Evolutionary conservation across 2,329 filamentous ascomycete species (phyloP).

Genomic region (Gaeumannomyces tritici): DNA sequence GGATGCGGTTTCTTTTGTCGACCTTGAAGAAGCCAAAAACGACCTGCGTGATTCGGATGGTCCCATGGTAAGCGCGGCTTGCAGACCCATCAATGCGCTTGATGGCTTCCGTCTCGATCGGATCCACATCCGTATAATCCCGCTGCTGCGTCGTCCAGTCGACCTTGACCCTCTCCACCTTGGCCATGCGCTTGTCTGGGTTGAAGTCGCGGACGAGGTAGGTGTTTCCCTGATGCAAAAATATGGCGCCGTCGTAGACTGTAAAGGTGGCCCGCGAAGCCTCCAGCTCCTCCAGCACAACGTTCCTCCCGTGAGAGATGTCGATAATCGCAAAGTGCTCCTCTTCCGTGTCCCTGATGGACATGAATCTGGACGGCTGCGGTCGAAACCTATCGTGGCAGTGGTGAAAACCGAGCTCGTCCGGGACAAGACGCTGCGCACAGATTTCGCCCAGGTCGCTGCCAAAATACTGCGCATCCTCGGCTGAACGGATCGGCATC

Average conservation of each 20-base stretch:
- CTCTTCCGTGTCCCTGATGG: constrained; percentile 80
- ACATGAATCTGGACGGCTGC: constrained; percentile 69
- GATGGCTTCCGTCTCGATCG: constrained; percentile 83
- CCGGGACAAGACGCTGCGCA: constrained; percentile 61
- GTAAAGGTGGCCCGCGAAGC: constrained; percentile 92
- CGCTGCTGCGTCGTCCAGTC: constrained; percentile 93
- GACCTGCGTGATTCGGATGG: constrained; percentile 75
- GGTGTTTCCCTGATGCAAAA: constrained; percentile 87
- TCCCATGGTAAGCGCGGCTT: constrained; percentile 72
- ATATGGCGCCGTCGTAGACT: constrained; percentile 94
- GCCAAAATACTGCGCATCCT: constrained; percentile 74
- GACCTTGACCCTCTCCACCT: constrained; percentile 80
- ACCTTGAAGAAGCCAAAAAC: constrained; percentile 98
- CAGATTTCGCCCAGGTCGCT: constrained; percentile 62
- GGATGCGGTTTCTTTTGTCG: constrained; percentile 73
- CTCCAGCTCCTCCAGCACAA: constrained; percentile 91
- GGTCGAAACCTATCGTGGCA: constrained; percentile 84
- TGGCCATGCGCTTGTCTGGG: constrained; percentile 70
- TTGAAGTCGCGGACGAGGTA: constrained; percentile 88
- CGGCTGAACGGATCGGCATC: constrained; percentile 75
- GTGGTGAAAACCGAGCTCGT: constrained; percentile 77
- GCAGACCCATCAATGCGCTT: constrained; percentile 54
- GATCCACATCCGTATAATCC: constrained; percentile 90
- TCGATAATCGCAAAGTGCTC: constrained; percentile 93
- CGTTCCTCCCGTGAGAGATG: constrained; percentile 70